A percentile compares a stretch with the other conserved stretches of the same genome.
Conservation (phyloP, 352 stramenopile species). For the Halophytophthora batemanensis region DNA sequence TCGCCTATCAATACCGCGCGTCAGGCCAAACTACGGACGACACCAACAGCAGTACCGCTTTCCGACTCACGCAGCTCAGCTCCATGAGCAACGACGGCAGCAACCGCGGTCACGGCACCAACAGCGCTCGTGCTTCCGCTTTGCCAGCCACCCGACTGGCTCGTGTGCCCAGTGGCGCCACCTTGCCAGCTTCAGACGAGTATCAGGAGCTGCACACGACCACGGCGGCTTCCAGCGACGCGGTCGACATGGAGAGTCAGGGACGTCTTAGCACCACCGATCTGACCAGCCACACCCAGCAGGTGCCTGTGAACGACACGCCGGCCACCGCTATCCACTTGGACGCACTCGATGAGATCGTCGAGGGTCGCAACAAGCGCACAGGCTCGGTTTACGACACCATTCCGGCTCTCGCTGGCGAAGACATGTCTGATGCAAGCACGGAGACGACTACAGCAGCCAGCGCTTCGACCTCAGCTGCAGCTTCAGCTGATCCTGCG, state of each 20-base stretch:
- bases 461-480: constrained; percentile 16
- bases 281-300: background rate
- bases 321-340: constrained; percentile 28
- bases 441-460: constrained; percentile 18
- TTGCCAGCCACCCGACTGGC: constrained; percentile 2
- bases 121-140: too few species aligned
- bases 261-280: background rate
- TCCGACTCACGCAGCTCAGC: constrained; percentile 6
- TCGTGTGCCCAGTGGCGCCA: constrained; percentile 19
- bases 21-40: constrained; percentile 14
- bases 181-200: constrained; percentile 31
- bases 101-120: constrained; percentile 9
- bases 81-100: constrained; percentile 5
- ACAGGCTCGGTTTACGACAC: constrained; percentile 31
- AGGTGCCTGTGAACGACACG: constrained; percentile 20
- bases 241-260: constrained; percentile 13
- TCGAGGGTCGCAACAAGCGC: constrained; percentile 18
- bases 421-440: constrained; percentile 20
- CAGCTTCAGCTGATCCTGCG: constrained; percentile 15
- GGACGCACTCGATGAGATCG: constrained; percentile 27
- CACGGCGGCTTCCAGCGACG: constrained; percentile 15
- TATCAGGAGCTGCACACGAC: constrained; percentile 33
- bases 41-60: constrained; percentile 5
- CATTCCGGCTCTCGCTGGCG: constrained; percentile 22
- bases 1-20: constrained; percentile 32